Conservation (phyloP, 176 grass and related monocot species). For the Cocos nucifera region DNA sequence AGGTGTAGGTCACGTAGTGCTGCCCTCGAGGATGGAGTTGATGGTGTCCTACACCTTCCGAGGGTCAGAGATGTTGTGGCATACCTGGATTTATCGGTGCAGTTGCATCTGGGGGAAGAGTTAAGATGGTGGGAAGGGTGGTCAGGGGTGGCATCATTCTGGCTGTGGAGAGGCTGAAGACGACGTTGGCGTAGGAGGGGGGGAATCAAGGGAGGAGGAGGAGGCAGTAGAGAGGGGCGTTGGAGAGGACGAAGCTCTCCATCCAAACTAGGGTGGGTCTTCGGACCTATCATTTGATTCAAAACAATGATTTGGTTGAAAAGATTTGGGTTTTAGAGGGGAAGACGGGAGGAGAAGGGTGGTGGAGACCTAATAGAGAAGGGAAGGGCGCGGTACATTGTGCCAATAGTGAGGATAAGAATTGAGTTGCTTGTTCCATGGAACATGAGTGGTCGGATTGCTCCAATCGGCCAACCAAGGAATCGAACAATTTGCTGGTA, state of each 20-base stretch:
- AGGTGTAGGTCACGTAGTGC: slow-evolving; percentile 67
- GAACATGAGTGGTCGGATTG: too few species aligned
- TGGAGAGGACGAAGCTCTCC: slow-evolving; percentile 7
- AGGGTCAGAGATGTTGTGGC: slow-evolving; percentile 52
- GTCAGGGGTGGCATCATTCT: slow-evolving; percentile 16
- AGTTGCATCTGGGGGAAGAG: slow-evolving; percentile 43
- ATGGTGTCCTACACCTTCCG: slow-evolving; percentile 47
- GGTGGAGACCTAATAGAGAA: neutral
- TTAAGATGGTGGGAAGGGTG: neutral
- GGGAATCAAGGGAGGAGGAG: slow-evolving; percentile 72
- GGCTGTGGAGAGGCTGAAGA: slow-evolving; percentile 42
- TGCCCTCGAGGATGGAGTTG: slow-evolving; percentile 44
- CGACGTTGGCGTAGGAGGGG: slow-evolving; percentile 78
- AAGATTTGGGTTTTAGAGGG: too few species aligned
- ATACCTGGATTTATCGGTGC: slow-evolving; percentile 37
- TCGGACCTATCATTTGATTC: slow-evolving; percentile 7
- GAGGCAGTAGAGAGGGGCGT: slow-evolving; percentile 33
- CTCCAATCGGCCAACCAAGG: too few species aligned
- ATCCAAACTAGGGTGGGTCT: slow-evolving; percentile 2
- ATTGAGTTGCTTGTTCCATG: too few species aligned
- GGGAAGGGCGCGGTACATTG: neutral
- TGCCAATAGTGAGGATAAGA: neutral
- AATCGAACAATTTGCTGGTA: too few species aligned
- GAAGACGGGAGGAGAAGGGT: neutral
- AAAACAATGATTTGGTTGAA: neutral